phyloP scores from a whole-genome alignment of 495 filamentous ascomycete genomes.

The Parathielavia appendiculata region DNA sequence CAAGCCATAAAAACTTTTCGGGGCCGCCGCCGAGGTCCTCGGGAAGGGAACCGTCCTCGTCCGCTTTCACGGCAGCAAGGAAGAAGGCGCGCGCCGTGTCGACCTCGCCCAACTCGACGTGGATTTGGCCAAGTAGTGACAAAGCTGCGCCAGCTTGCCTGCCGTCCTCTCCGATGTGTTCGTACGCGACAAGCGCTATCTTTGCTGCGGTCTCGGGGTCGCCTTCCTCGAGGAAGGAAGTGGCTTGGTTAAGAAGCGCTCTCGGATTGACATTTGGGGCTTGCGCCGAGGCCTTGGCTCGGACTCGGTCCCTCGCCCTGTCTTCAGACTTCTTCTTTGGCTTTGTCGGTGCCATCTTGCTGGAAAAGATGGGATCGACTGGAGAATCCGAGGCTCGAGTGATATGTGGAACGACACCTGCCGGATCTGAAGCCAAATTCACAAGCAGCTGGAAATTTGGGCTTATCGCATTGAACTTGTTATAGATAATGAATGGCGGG shows the following conservation, averaged over 20 bases:
- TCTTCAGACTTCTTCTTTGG: conserved; percentile 39
- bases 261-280: conserved; percentile 30
- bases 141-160: conserved; percentile 56
- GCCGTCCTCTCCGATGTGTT: conserved; percentile 37
- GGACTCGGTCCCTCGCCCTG: conserved; percentile 26
- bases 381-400: background rate
- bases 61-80: conserved; percentile 60
- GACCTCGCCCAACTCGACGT: conserved; percentile 77
- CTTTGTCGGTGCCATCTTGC: conserved; percentile 41
- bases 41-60: conserved; percentile 63
- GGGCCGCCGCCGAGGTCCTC: conserved; percentile 66
- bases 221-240: conserved; percentile 62
- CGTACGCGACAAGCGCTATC: conserved; percentile 57
- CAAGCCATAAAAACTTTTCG: conserved; percentile 94
- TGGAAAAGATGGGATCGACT: background rate
- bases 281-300: conserved; percentile 29
- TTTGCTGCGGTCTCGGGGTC: conserved; percentile 64
- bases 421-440: background rate
- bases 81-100: conserved; percentile 66
- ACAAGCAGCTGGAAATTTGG: conserved; percentile 8
- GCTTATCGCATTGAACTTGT: conserved; percentile 18
- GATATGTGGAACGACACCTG: background rate
- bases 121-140: conserved; percentile 75
- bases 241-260: conserved; percentile 59
- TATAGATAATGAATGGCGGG: too few species aligned